Evolutionary conservation across 345 rosid species (phyloP).

Genomic region (Mallotus nudiflorus): DNA sequence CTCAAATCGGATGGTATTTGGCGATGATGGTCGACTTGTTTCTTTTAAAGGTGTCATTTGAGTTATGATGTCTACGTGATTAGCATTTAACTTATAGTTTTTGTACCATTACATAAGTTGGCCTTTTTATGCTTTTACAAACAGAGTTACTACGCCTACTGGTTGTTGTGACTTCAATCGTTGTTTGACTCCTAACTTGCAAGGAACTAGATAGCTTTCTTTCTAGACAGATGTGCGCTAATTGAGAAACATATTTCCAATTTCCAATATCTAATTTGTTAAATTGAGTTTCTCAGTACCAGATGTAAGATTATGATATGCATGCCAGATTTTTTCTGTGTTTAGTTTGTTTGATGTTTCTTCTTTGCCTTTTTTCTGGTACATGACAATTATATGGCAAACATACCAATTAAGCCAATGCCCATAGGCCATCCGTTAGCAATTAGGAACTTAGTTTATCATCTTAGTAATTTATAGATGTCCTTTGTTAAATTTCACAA

Average conservation of each 20-base stretch:
- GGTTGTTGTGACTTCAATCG: not conserved
- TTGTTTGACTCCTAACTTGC: not conserved
- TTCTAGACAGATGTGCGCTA: not conserved
- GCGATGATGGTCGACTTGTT: conserved; percentile 53
- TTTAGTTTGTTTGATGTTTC: too few species aligned
- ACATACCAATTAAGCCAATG: too few species aligned
- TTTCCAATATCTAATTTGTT: conserved; percentile 1
- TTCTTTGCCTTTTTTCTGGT: not conserved
- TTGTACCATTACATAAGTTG: not conserved
- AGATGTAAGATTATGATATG: too few species aligned
- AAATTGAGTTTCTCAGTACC: not conserved
- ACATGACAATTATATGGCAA: not conserved
- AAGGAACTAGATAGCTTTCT: not conserved
- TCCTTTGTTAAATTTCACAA: not conserved
- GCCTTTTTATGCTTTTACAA: not conserved
- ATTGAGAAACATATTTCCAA: not conserved
- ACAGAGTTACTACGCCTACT: not conserved
- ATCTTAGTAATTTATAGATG: too few species aligned
- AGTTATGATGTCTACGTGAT: not conserved
- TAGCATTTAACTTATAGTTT: not conserved
- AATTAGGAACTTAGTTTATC: too few species aligned
- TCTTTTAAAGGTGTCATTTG: conserved; percentile 71
- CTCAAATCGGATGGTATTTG: conserved; percentile 77
- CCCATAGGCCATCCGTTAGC: too few species aligned
- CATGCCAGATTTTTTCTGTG: too few species aligned